phyloP scores from a whole-genome alignment of 176 grass and related monocot genomes.

The sorghum (Sorghum bicolor) region Sorghum_bicolor_NCBIv3 NC_012876.2:9308001-9308500 shows the following conservation, averaged over 20 bases:
- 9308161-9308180: background rate
- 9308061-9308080: background rate
- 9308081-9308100: background rate
- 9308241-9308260: background rate
- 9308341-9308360: background rate
- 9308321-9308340: background rate
- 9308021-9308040: background rate
- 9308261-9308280: background rate
- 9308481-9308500: constrained; percentile 52
- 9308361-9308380: background rate
- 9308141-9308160: background rate
- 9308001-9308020: background rate
- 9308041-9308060: background rate
- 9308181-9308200: background rate
- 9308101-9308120: background rate
- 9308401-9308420: background rate
- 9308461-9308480: constrained; percentile 63
- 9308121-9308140: background rate
- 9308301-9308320: background rate
- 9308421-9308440: background rate
- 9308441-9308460: constrained; percentile 53
- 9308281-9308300: background rate
- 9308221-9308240: background rate
- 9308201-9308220: background rate
- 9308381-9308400: background rate